phyloP scores from a whole-genome alignment of 83 land plant species.

The Thuja plicata region DNA sequence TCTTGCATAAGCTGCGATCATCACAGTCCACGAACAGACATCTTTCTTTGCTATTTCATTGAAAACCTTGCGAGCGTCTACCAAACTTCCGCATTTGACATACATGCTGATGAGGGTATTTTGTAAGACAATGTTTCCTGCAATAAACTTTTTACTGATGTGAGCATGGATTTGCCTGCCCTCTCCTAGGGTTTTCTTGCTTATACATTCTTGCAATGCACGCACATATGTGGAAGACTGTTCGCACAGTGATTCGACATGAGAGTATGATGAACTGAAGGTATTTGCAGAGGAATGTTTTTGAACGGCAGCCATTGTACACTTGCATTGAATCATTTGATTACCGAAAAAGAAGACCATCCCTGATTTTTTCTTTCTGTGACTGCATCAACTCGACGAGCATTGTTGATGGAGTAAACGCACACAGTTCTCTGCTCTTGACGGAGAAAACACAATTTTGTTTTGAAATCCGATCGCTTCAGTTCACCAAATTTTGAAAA shows the following conservation, averaged over 20 bases:
- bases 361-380: not conserved
- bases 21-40: slow-evolving; percentile 1
- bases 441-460: too few species aligned
- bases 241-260: not conserved
- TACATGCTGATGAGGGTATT: slow-evolving; percentile 2
- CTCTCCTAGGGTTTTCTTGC: not conserved
- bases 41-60: not conserved
- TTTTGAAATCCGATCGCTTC: too few species aligned
- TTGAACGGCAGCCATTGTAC: not conserved
- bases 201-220: not conserved
- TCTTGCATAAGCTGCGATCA: not conserved
- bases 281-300: not conserved
- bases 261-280: not conserved
- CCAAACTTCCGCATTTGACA: slow-evolving; percentile 1
- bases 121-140: not conserved
- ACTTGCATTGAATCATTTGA: not conserved
- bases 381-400: too few species aligned
- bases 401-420: too few species aligned
- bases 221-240: not conserved
- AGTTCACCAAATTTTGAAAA: too few species aligned
- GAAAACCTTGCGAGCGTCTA: slow-evolving; percentile 6
- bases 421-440: too few species aligned
- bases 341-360: not conserved
- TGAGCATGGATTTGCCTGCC: slow-evolving; percentile 10
- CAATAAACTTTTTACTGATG: not conserved